phyloP scores from a whole-genome alignment of 306 rosid species.

The Malus fusca region DNA sequence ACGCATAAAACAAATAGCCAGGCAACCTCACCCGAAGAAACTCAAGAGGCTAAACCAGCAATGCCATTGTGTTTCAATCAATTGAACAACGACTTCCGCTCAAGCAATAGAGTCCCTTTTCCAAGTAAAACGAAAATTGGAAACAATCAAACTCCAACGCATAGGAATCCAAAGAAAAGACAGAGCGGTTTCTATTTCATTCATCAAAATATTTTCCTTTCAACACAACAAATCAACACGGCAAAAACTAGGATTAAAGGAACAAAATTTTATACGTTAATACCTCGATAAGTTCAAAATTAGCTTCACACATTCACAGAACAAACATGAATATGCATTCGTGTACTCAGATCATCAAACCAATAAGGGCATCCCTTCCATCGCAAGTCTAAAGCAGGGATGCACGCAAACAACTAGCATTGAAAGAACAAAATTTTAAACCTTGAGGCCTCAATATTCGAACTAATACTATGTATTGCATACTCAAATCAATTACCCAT shows the following conservation, averaged over 20 bases:
- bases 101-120: neutral
- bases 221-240: neutral
- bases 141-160: neutral
- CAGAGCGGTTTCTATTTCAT: neutral
- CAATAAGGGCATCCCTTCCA: neutral
- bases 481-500: neutral
- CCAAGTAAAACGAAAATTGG: neutral
- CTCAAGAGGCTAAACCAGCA: neutral
- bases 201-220: neutral
- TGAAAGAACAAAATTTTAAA: neutral
- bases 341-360: neutral
- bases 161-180: neutral
- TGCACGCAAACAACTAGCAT: neutral
- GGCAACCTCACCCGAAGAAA: neutral
- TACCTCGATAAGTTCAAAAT: neutral
- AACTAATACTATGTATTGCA: neutral
- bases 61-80: neutral
- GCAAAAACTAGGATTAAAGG: neutral
- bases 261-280: neutral
- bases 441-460: neutral
- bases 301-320: neutral
- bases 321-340: neutral
- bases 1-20: neutral
- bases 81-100: neutral
- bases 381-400: neutral